Evolutionary conservation across 1,139 yeast genomes (phyloP).

Genomic region (Keqinozyma sinolaborantium): DNA sequence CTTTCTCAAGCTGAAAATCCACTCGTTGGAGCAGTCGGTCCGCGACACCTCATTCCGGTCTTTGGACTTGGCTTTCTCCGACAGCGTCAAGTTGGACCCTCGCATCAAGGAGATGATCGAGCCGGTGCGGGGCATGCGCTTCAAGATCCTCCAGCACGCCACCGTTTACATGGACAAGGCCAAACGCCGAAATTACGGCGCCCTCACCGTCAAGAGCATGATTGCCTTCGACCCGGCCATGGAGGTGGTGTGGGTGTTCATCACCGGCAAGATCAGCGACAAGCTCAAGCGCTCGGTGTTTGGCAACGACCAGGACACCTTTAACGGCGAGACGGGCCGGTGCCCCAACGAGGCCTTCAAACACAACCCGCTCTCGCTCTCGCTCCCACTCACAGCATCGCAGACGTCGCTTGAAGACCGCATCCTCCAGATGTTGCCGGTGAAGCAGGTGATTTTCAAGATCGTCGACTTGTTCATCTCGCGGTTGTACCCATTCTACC

Average conservation of each 20-base stretch:
- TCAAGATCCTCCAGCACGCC: neutral
- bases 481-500: constrained; percentile 41
- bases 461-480: constrained; percentile 42
- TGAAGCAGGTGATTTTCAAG: constrained; percentile 38
- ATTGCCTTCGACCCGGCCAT: constrained; percentile 18
- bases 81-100: neutral
- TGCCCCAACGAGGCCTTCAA: neutral
- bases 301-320: neutral
- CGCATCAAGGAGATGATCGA: neutral
- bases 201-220: constrained; percentile 30
- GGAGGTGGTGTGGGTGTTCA: constrained; percentile 1
- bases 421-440: constrained; percentile 41
- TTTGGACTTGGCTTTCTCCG: neutral
- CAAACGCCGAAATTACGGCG: constrained; percentile 23
- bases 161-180: neutral
- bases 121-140: neutral
- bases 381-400: too few species aligned
- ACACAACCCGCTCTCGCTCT: neutral
- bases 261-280: neutral
- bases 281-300: neutral
- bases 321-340: neutral
- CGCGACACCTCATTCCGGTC: neutral
- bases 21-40: constrained; percentile 4
- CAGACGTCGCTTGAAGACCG: constrained; percentile 23
- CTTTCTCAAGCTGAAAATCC: constrained; percentile 5